phyloP scores from a whole-genome alignment of 225 moss, liverwort and hornwort genomes.

The Neckera pumila region DNA sequence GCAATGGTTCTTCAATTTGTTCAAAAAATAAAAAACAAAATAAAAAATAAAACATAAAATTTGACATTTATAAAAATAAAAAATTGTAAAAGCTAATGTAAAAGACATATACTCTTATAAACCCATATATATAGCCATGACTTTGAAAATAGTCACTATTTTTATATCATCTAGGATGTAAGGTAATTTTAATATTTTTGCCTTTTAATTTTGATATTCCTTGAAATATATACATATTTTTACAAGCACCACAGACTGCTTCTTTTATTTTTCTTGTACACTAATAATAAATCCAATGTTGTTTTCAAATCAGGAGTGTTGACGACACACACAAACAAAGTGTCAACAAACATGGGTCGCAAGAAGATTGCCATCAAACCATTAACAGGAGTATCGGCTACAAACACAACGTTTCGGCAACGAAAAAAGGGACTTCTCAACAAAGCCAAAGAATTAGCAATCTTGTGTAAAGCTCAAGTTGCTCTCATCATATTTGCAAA shows the following conservation, averaged over 20 bases:
- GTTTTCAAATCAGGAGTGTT: not conserved
- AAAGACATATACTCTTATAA: not conserved
- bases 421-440: not conserved
- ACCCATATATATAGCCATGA: not conserved
- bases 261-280: no score
- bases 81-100: not conserved
- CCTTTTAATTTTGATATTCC: not conserved
- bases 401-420: not conserved
- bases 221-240: not conserved
- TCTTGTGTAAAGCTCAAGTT: not conserved
- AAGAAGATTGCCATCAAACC: not conserved
- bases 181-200: not conserved
- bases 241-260: not conserved
- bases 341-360: not conserved
- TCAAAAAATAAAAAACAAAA: no score
- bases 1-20: no score
- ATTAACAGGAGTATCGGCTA: not conserved
- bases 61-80: not conserved
- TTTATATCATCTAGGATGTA: not conserved
- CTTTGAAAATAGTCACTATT: not conserved
- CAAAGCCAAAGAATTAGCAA: not conserved
- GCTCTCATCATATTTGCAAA: not conserved
- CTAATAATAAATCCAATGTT: no score
- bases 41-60: not conserved
- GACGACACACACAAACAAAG: rapidly evolving